These are phyloP conservation scores for Amauroascus niger DNA, from an alignment of 2,329 filamentous ascomycete species.

Conservation along the genomic window DNA sequence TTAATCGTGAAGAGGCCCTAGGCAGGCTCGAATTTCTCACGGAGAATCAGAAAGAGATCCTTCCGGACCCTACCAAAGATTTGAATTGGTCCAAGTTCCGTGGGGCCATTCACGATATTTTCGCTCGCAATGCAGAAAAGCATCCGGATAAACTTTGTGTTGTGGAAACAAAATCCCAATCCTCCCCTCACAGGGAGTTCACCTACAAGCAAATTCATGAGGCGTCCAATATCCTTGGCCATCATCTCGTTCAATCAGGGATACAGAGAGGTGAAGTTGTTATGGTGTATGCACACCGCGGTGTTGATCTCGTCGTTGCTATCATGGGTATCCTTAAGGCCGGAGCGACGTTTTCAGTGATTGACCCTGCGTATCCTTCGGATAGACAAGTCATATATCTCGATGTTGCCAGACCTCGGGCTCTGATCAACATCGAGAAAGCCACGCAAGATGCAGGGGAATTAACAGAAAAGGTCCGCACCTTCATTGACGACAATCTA, in stretches of 20 bases:
- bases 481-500: constrained; percentile 64
- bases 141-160: constrained; percentile 62
- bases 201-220: constrained; percentile 82
- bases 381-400: constrained; percentile 74
- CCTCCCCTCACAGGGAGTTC: constrained; percentile 54
- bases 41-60: constrained; percentile 16
- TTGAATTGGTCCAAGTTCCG: constrained; percentile 39
- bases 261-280: constrained; percentile 74
- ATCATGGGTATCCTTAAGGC: constrained; percentile 66
- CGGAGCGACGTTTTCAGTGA: constrained; percentile 50
- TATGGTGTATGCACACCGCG: constrained; percentile 81
- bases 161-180: constrained; percentile 50
- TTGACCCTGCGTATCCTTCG: constrained; percentile 76
- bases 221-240: constrained; percentile 67
- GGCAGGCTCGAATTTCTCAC: constrained; percentile 35
- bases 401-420: constrained; percentile 64
- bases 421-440: constrained; percentile 62
- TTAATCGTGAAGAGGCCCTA: constrained; percentile 33
- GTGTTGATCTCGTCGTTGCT: constrained; percentile 65
- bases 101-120: constrained; percentile 24
- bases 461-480: constrained; percentile 50
- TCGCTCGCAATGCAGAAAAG: constrained; percentile 42
- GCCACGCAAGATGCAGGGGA: constrained; percentile 60
- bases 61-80: constrained; percentile 38
- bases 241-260: constrained; percentile 66